phyloP scores from a whole-genome alignment of 495 filamentous ascomycete species.

The Lichina pygmaea region DNA sequence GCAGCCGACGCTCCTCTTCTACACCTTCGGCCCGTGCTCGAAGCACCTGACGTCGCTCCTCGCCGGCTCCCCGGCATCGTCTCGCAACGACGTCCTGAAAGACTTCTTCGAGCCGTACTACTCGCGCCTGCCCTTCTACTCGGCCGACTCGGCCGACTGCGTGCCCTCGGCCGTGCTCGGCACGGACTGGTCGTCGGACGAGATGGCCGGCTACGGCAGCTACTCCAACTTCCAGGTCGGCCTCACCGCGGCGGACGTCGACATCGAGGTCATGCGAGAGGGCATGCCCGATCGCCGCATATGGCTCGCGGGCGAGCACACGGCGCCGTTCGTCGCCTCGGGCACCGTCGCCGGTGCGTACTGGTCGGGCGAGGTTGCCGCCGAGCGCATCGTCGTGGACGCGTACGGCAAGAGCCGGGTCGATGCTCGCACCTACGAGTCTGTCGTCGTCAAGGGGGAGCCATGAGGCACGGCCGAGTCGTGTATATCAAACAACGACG shows the following conservation, averaged over 20 bases:
- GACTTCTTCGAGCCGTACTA: conserved; percentile 52
- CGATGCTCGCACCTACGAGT: neutral
- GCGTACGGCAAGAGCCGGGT: conserved; percentile 1
- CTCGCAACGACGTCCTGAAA: conserved; percentile 18
- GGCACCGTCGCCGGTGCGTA: conserved; percentile 78
- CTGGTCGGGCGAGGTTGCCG: conserved; percentile 72
- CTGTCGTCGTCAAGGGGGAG: neutral
- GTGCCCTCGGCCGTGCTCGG: conserved; percentile 32
- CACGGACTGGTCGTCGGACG: conserved; percentile 62
- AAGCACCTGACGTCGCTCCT: conserved; percentile 18
- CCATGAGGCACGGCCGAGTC: neutral
- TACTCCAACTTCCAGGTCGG: conserved; percentile 79
- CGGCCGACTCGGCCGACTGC: conserved; percentile 23
- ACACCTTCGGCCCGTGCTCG: conserved; percentile 44
- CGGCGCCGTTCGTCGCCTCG: conserved; percentile 64
- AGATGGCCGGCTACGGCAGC: conserved; percentile 65
- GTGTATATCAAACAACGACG: neutral
- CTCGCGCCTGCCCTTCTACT: conserved; percentile 43
- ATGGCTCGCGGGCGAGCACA: conserved; percentile 92
- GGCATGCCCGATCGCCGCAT: conserved; percentile 42
- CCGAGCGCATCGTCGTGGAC: conserved; percentile 25
- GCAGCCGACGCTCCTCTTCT: conserved; percentile 82
- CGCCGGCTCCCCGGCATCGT: conserved; percentile 15
- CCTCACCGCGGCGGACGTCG: conserved; percentile 36
- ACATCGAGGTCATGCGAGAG: conserved; percentile 44